A percentile compares a stretch with the other conserved stretches of the same genome.
Evolutionary conservation across 2,329 filamentous ascomycete genomes (phyloP).

Genomic region (Pseudocercospora vitis): DNA sequence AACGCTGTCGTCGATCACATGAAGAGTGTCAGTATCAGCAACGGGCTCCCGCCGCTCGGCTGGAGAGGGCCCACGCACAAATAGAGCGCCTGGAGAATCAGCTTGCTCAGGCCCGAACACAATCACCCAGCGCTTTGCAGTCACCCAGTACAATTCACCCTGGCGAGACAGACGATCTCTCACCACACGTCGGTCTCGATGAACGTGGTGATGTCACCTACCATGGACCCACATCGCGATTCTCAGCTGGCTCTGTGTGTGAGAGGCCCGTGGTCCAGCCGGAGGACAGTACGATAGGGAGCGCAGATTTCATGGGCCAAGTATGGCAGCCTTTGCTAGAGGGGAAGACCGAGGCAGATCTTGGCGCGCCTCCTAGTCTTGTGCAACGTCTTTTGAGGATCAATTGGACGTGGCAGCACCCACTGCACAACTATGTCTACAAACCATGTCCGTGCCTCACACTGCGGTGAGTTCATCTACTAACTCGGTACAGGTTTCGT

Average conservation of each 20-base stretch:
- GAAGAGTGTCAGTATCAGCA: constrained; percentile 7
- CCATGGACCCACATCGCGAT: constrained; percentile 6
- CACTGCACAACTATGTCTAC: constrained; percentile 3
- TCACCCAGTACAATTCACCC: neutral
- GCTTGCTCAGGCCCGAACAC: neutral
- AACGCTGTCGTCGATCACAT: neutral
- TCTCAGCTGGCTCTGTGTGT: neutral
- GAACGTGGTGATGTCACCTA: constrained; percentile 5
- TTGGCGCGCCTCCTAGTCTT: constrained; percentile 2
- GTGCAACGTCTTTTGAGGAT: neutral
- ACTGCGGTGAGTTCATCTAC: too few relatives aligned
- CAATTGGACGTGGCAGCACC: neutral
- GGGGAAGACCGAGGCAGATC: neutral
- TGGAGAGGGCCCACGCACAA: constrained; percentile 2
- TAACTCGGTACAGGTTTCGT: too few relatives aligned
- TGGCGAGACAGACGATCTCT: neutral
- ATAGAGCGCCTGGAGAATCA: constrained; percentile 1
- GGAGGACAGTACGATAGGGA: too few relatives aligned
- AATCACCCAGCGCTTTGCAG: neutral
- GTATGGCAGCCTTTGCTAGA: constrained; percentile 2
- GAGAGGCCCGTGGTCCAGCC: too few relatives aligned
- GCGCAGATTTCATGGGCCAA: neutral
- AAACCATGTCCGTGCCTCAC: neutral
- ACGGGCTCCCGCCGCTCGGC: neutral
- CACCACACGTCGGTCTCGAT: constrained; percentile 5